phyloP scores from a whole-genome alignment of 371 early-diverging fungal genomes.

The Rhizomucor miehei region DNA sequence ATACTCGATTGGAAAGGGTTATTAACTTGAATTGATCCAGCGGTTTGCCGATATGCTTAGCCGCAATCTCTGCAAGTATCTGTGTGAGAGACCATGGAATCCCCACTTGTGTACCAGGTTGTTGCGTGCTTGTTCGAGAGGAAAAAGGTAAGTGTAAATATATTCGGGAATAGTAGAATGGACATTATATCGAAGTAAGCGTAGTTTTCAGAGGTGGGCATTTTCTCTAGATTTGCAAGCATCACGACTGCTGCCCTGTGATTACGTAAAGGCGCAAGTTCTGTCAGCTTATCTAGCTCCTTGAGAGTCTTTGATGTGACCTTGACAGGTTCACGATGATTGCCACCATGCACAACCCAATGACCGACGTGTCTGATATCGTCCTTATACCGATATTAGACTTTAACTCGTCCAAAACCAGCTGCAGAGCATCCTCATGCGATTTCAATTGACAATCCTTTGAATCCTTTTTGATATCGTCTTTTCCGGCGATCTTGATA shows the following conservation, averaged over 20 bases:
- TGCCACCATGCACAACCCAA: slow-evolving; percentile 38
- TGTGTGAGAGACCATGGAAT: slow-evolving; percentile 37
- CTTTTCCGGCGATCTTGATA: background rate
- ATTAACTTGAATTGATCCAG: slow-evolving; percentile 23
- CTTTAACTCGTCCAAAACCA: slow-evolving; percentile 4
- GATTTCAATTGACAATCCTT: slow-evolving; percentile 3
- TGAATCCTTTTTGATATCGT: slow-evolving; percentile 3
- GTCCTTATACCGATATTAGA: background rate
- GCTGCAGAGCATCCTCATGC: slow-evolving; percentile 10
- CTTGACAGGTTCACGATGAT: slow-evolving; percentile 18
- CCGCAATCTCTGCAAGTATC: slow-evolving; percentile 16
- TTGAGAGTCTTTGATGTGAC: slow-evolving; percentile 16
- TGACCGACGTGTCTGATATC: slow-evolving; percentile 13
- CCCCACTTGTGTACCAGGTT: slow-evolving; percentile 27
- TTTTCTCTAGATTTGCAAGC: slow-evolving; percentile 12
- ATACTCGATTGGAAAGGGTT: slow-evolving; percentile 23
- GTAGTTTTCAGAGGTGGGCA: slow-evolving; percentile 16
- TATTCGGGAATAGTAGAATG: slow-evolving; percentile 29
- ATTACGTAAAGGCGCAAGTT: slow-evolving; percentile 40
- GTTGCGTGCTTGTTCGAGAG: slow-evolving; percentile 21
- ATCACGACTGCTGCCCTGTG: slow-evolving; percentile 27
- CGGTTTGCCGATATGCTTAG: slow-evolving; percentile 7
- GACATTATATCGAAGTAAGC: slow-evolving; percentile 39
- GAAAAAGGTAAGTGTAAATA: slow-evolving; percentile 30
- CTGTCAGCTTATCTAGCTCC: slow-evolving; percentile 26